phyloP scores from a whole-genome alignment of 495 filamentous ascomycete species.

The Xylaria bambusicola region DNA sequence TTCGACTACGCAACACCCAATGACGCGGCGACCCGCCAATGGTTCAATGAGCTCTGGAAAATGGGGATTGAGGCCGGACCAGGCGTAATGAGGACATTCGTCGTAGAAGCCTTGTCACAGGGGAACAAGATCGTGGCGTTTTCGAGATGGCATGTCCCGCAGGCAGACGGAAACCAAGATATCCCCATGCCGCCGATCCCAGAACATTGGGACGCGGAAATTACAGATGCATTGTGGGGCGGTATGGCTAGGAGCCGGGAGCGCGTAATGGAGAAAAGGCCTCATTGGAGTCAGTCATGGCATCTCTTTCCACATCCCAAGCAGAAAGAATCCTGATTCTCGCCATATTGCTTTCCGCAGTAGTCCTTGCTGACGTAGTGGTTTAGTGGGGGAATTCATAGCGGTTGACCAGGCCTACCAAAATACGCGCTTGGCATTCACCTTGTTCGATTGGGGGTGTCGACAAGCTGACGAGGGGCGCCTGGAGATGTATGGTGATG shows the following conservation, averaged over 20 bases:
- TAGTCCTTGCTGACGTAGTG: background rate
- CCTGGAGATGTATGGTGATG: conserved; percentile 1
- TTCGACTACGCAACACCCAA: conserved; percentile 1
- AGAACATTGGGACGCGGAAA: conserved; percentile 1
- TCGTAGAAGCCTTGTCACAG: conserved; percentile 1
- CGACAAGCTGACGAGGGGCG: background rate
- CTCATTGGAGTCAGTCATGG: conserved; percentile 5
- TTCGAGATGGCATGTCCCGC: background rate
- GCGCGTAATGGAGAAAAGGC: too few relatives aligned
- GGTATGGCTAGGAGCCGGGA: too few relatives aligned
- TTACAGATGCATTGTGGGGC: background rate
- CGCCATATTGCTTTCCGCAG: background rate
- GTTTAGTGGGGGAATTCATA: background rate
- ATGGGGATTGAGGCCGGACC: conserved; percentile 3
- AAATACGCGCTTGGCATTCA: background rate
- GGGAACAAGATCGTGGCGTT: conserved; percentile 2
- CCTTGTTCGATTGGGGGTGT: background rate
- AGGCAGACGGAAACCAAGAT: background rate
- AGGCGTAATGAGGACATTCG: background rate
- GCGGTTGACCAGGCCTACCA: background rate
- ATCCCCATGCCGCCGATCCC: background rate
- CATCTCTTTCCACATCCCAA: too few relatives aligned
- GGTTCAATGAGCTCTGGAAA: conserved; percentile 2
- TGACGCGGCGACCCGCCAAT: background rate
- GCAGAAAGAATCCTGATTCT: too few relatives aligned